These are phyloP conservation scores for Xylaria sp. DNA, from an alignment of 2,329 filamentous ascomycete species.

Conservation along the genomic window DNA sequence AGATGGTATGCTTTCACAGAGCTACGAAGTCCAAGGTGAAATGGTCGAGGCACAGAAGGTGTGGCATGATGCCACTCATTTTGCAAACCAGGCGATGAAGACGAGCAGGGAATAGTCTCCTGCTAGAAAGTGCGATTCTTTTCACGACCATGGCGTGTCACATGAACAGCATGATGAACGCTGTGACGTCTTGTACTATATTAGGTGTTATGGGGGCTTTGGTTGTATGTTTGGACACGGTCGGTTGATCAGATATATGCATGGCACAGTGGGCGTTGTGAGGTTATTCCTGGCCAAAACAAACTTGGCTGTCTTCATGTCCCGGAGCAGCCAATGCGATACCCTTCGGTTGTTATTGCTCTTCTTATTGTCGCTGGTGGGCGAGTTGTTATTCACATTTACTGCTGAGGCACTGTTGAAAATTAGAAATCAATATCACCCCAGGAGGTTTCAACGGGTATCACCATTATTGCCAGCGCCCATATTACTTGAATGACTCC, in stretches of 20 bases:
- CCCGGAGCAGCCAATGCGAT: slow-evolving; percentile 24
- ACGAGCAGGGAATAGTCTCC: slow-evolving; percentile 34
- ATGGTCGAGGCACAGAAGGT: slow-evolving; percentile 63
- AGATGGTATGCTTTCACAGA: slow-evolving; percentile 80
- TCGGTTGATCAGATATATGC: slow-evolving; percentile 15
- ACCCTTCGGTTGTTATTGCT: slow-evolving; percentile 28
- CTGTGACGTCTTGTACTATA: slow-evolving; percentile 30
- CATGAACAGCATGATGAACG: slow-evolving; percentile 1
- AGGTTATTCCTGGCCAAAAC: slow-evolving; percentile 8
- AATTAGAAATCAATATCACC: background rate
- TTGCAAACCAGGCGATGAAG: slow-evolving; percentile 46
- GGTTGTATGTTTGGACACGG: slow-evolving; percentile 16
- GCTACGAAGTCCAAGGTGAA: slow-evolving; percentile 78
- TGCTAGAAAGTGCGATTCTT: slow-evolving; percentile 5
- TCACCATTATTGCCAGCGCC: background rate
- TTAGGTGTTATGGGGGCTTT: slow-evolving; percentile 14
- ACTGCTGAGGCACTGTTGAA: background rate
- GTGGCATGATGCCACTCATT: slow-evolving; percentile 46
- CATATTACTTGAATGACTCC: background rate
- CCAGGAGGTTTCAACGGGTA: background rate
- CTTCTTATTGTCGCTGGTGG: background rate
- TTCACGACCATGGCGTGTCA: slow-evolving; percentile 19
- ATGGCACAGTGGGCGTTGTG: slow-evolving; percentile 33
- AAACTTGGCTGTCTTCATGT: slow-evolving; percentile 14
- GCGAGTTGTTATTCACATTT: background rate